A percentile compares a stretch with the other conserved stretches of the same genome.
Evolutionary conservation across 805 yeast species (phyloP).

Genomic region (Candida stauntonica): DNA sequence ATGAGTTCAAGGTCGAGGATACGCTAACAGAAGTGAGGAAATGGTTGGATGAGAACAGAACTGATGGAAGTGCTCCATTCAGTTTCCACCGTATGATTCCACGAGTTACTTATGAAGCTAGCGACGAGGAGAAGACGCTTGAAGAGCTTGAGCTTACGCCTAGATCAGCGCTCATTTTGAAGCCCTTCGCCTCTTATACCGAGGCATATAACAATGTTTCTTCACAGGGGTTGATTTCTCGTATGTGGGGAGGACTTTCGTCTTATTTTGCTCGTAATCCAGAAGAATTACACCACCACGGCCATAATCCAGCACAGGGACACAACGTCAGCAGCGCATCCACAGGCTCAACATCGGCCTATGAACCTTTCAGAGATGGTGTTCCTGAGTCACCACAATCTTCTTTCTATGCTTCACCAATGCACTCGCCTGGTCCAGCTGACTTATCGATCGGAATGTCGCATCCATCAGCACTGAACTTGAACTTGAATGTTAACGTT

Average conservation of each 20-base stretch:
- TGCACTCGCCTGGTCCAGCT: constrained; percentile 20
- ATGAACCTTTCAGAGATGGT: constrained; percentile 12
- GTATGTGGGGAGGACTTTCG: constrained; percentile 30
- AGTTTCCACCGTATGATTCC: constrained; percentile 51
- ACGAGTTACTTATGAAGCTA: constrained; percentile 54
- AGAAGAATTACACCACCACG: neutral
- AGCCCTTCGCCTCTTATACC: constrained; percentile 44
- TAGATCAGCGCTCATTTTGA: constrained; percentile 69
- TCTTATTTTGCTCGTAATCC: constrained; percentile 32
- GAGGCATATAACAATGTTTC: constrained; percentile 26
- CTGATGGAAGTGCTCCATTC: constrained; percentile 42
- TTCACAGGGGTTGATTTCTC: constrained; percentile 28
- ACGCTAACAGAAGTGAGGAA: constrained; percentile 55
- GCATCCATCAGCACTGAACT: constrained; percentile 23
- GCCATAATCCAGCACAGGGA: constrained; percentile 5
- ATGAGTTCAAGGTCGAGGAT: constrained; percentile 41
- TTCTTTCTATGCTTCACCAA: constrained; percentile 28
- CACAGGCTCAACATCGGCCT: neutral
- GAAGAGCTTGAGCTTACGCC: constrained; percentile 57
- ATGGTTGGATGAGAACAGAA: constrained; percentile 52
- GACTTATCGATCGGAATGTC: constrained; percentile 9
- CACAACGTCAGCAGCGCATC: neutral
- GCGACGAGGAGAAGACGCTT: constrained; percentile 56
- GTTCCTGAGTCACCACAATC: constrained; percentile 17
- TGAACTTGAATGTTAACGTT: constrained; percentile 18